Evolutionary conservation across 2,329 filamentous ascomycete species (phyloP).

Genomic region (Blastomyces parvus): DNA sequence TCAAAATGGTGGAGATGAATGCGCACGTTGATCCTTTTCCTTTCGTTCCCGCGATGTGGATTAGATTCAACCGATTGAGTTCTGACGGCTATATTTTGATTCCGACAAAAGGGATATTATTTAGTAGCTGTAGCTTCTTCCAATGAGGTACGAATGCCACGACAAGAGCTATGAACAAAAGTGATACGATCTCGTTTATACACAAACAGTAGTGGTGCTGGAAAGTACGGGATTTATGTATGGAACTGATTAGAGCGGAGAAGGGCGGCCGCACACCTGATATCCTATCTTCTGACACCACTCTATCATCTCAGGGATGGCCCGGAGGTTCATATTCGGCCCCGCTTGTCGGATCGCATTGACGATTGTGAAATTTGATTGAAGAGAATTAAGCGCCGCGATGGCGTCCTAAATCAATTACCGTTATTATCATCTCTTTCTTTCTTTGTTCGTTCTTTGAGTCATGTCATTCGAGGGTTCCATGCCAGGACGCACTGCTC

Average conservation of each 20-base stretch:
- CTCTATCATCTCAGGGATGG: constrained; percentile 71
- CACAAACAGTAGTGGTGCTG: not conserved
- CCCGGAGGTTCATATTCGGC: constrained; percentile 59
- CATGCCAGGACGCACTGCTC: not conserved
- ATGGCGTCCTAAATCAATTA: constrained; percentile 53
- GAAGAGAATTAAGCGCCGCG: constrained; percentile 61
- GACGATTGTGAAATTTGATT: constrained; percentile 69
- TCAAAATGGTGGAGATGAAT: constrained; percentile 70
- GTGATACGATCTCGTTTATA: not conserved
- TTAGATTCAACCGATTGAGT: constrained; percentile 50
- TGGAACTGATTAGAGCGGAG: constrained; percentile 4
- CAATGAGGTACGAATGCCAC: not conserved
- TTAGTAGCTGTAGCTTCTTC: not conserved
- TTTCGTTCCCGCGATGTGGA: constrained; percentile 90
- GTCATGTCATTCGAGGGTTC: not conserved
- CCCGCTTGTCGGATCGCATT: constrained; percentile 69
- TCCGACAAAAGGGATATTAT: not conserved
- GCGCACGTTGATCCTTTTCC: constrained; percentile 86
- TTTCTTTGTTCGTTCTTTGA: not conserved
- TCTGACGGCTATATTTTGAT: constrained; percentile 45
- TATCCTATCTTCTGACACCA: constrained; percentile 72
- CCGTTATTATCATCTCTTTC: not conserved
- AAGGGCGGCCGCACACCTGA: constrained; percentile 45
- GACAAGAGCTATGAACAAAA: not conserved
- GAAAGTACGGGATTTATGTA: constrained; percentile 1